Evolutionary conservation across 2,329 filamentous ascomycete genomes (phyloP).

Genomic region (Escovopsis sp.): DNA sequence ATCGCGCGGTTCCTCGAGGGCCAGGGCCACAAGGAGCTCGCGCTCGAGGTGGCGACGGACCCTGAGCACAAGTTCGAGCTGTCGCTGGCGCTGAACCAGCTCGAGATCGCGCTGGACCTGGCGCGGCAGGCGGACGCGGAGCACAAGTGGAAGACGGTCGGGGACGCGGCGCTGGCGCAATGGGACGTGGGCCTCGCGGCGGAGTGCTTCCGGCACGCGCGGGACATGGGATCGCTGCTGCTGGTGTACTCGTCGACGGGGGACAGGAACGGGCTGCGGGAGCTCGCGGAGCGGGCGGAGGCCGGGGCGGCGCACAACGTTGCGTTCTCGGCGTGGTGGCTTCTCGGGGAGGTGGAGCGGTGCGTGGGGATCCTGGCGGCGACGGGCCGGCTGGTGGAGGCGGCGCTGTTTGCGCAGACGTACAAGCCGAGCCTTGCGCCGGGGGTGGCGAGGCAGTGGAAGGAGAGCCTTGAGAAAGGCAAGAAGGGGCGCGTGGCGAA

Average conservation of each 20-base stretch:
- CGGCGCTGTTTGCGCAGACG: slow-evolving; percentile 84
- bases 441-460: slow-evolving; percentile 63
- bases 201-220: slow-evolving; percentile 84
- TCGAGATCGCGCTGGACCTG: slow-evolving; percentile 73
- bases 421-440: slow-evolving; percentile 73
- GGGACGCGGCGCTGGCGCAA: slow-evolving; percentile 70
- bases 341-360: slow-evolving; percentile 65
- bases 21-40: slow-evolving; percentile 91
- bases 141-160: slow-evolving; percentile 97
- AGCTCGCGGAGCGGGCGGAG: slow-evolving; percentile 60
- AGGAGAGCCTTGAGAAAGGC: slow-evolving; percentile 63
- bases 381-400: slow-evolving; percentile 70
- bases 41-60: slow-evolving; percentile 86
- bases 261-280: slow-evolving; percentile 57
- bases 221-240: slow-evolving; percentile 77
- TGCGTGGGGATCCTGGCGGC: slow-evolving; percentile 68
- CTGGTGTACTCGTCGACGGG: slow-evolving; percentile 79
- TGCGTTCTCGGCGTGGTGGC: slow-evolving; percentile 82
- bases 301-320: slow-evolving; percentile 76
- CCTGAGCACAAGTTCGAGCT: slow-evolving; percentile 94
- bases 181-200: slow-evolving; percentile 85
- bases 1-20: slow-evolving; percentile 95
- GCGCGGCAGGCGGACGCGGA: slow-evolving; percentile 74
- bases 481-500: slow-evolving; percentile 79
- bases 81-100: slow-evolving; percentile 65